Conservation (phyloP, 768 basidiomycete genomes). For the Xerocomellus intermedius region DNA sequence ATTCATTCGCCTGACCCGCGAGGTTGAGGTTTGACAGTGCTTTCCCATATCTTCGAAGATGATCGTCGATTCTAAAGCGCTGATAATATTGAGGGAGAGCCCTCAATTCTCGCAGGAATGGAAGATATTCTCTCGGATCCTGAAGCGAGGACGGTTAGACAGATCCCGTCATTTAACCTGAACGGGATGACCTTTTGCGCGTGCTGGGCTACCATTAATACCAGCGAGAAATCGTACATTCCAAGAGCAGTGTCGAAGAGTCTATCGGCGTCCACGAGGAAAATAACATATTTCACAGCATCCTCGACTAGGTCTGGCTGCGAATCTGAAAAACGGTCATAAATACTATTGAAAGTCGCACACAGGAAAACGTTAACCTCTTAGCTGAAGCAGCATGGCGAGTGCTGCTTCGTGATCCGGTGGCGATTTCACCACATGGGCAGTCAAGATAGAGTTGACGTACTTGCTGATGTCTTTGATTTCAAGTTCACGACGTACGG, state of each 20-base stretch:
- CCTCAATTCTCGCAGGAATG: conserved; percentile 89
- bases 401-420: conserved; percentile 89
- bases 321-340: conserved; percentile 20
- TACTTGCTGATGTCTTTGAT: conserved; percentile 71
- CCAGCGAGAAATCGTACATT: conserved; percentile 98
- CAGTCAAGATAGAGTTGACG: conserved; percentile 88
- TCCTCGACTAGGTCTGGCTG: conserved; percentile 85
- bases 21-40: conserved; percentile 73
- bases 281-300: conserved; percentile 97
- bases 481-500: conserved; percentile 71
- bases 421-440: conserved; percentile 88
- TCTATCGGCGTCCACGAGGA: conserved; percentile 88
- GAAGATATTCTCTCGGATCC: conserved; percentile 98
- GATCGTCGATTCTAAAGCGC: conserved; percentile 88
- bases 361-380: conserved; percentile 49
- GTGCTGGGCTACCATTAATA: conserved; percentile 94
- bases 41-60: conserved; percentile 71
- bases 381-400: conserved; percentile 66
- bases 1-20: conserved; percentile 51
- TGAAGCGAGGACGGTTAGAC: conserved; percentile 32
- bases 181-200: conserved; percentile 80
- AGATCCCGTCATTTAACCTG: conserved; percentile 1
- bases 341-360: not conserved
- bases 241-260: conserved; percentile 95
- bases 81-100: conserved; percentile 76